Conservation (phyloP, 805 yeast species). For the Metschnikowia chrysomelidarum region DNA sequence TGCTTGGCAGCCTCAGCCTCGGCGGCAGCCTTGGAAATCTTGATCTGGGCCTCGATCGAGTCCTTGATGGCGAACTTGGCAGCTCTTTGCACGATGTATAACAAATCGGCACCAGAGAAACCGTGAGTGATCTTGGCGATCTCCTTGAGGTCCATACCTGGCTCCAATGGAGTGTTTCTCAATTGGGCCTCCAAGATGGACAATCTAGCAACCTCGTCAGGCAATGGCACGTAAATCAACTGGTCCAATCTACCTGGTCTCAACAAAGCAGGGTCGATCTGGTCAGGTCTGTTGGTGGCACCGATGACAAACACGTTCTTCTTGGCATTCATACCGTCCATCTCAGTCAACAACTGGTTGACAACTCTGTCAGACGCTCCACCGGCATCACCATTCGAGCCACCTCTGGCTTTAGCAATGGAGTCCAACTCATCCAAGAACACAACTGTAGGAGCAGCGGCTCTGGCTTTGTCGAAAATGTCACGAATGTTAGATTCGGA, state of each 20-base stretch:
- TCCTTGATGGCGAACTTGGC: slow-evolving; percentile 99
- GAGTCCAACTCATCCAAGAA: slow-evolving; percentile 98
- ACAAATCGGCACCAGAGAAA: slow-evolving; percentile 98
- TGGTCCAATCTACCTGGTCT: slow-evolving; percentile 99
- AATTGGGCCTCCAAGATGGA: slow-evolving; percentile 94
- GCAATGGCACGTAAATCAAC: slow-evolving; percentile 96
- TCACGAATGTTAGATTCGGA: slow-evolving; percentile 97
- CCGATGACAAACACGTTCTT: slow-evolving; percentile 98
- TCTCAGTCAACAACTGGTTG: slow-evolving; percentile 91
- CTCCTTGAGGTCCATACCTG: slow-evolving; percentile 84
- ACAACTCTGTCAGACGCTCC: slow-evolving; percentile 97
- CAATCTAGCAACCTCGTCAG: slow-evolving; percentile 91
- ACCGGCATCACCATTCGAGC: slow-evolving; percentile 70
- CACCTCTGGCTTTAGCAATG: slow-evolving; percentile 96
- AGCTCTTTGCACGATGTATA: slow-evolving; percentile 96
- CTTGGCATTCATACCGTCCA: slow-evolving; percentile 99
- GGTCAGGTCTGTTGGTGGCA: slow-evolving; percentile 99
- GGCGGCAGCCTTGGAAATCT: slow-evolving; percentile 36
- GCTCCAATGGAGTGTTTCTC: slow-evolving; percentile 98
- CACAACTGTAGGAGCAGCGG: slow-evolving; percentile 99
- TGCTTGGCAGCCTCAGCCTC: slow-evolving; percentile 34
- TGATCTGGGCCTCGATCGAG: slow-evolving; percentile 77
- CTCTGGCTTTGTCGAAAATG: slow-evolving; percentile 96
- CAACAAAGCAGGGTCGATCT: slow-evolving; percentile 96
- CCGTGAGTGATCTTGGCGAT: slow-evolving; percentile 96